phyloP scores from a whole-genome alignment of 352 stramenopile genomes.

The Globisporangium emineosum region DNA sequence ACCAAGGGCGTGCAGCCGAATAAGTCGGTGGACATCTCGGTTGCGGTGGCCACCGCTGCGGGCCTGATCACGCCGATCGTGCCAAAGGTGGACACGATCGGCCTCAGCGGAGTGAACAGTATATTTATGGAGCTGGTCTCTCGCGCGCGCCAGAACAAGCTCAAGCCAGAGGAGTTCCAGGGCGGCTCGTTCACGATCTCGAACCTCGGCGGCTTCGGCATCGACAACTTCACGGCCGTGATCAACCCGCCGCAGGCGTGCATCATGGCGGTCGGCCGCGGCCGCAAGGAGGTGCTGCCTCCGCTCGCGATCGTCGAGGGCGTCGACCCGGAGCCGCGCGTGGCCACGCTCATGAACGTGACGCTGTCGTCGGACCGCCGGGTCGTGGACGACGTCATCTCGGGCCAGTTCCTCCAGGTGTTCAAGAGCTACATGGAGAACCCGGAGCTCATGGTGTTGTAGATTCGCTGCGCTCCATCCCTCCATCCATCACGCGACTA shows the following conservation, averaged over 20 bases:
- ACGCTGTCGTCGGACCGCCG: slow-evolving; percentile 96
- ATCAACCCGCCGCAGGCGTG: slow-evolving; percentile 98
- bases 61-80: slow-evolving; percentile 99
- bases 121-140: slow-evolving; percentile 97
- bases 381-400: slow-evolving; percentile 97
- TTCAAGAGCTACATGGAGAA: slow-evolving; percentile 97
- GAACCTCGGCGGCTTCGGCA: slow-evolving; percentile 98
- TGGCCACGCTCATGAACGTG: slow-evolving; percentile 94
- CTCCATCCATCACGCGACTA: too few species aligned
- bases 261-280: slow-evolving; percentile 97
- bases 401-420: slow-evolving; percentile 93
- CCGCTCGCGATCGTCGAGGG: slow-evolving; percentile 38
- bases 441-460: slow-evolving; percentile 88
- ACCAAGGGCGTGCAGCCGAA: slow-evolving; percentile 77
- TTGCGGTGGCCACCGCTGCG: slow-evolving; percentile 96
- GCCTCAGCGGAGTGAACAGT: slow-evolving; percentile 92
- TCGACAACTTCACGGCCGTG: slow-evolving; percentile 97
- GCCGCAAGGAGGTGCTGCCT: slow-evolving; percentile 83
- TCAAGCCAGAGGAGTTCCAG: slow-evolving; percentile 99
- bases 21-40: slow-evolving; percentile 94
- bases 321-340: slow-evolving; percentile 76
- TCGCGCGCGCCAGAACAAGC: slow-evolving; percentile 93
- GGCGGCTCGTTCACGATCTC: slow-evolving; percentile 98
- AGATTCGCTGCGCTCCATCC: slow-evolving; percentile 14
- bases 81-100: slow-evolving; percentile 90